Conservation (phyloP, 140 eudicot species). For the Ambrosia hybrid region DNA sequence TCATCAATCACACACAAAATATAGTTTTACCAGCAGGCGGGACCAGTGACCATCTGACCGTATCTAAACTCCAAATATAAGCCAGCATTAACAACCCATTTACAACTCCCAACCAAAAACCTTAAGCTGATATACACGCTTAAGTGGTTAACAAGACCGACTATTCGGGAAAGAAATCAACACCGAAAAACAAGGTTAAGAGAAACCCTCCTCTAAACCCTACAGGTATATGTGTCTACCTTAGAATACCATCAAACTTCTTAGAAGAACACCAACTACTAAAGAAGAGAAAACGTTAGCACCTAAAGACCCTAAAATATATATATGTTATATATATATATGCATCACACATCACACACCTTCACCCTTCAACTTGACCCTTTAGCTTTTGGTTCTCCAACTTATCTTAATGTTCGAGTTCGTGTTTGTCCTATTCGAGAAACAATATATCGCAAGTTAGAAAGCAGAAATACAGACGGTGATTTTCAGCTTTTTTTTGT, state of each 20-base stretch:
- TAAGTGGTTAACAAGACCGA: conserved; percentile 14
- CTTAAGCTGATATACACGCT: too few relatives aligned
- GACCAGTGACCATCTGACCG: conserved; percentile 19
- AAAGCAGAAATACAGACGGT: background rate
- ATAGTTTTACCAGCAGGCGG: conserved; percentile 24
- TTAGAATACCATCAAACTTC: conserved; percentile 23
- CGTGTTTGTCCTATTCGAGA: conserved; percentile 27
- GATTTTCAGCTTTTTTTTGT: background rate
- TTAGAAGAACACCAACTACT: conserved; percentile 21
- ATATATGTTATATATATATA: conserved; percentile 5
- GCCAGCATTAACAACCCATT: conserved; percentile 27
- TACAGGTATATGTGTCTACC: conserved; percentile 16
- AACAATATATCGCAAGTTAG: background rate
- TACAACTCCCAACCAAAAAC: conserved; percentile 39
- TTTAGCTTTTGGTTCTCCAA: conserved; percentile 25
- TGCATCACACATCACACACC: conserved; percentile 25
- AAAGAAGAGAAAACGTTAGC: conserved; percentile 23
- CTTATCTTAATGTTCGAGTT: conserved; percentile 33
- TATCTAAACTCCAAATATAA: conserved; percentile 26
- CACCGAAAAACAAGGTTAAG: conserved; percentile 20
- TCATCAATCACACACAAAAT: conserved; percentile 17
- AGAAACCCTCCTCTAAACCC: conserved; percentile 35
- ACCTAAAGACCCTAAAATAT: conserved; percentile 32
- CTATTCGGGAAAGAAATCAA: conserved; percentile 18
- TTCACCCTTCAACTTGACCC: conserved; percentile 29